Evolutionary conservation across 1,284 basidiomycete species (phyloP).

Genomic region (Cystobasidium slooffiae): DNA sequence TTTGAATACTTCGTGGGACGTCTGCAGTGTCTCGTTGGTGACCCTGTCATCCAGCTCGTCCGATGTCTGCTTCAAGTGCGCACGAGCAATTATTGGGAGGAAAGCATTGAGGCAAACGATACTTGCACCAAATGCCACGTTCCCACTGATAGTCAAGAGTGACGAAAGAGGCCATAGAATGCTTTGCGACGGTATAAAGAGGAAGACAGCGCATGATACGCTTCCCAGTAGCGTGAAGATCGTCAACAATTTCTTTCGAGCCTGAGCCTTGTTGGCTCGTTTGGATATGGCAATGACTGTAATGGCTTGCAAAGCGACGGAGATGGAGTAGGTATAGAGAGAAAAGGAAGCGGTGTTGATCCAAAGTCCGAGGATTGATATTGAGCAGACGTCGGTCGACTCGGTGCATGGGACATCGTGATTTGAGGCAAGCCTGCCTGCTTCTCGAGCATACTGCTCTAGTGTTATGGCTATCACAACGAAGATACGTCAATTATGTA

Average conservation of each 20-base stretch:
- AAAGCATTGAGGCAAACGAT: slow-evolving; percentile 88
- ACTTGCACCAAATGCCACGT: slow-evolving; percentile 79
- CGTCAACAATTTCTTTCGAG: slow-evolving; percentile 76
- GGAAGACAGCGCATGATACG: slow-evolving; percentile 68
- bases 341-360: slow-evolving; percentile 50
- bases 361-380: slow-evolving; percentile 43
- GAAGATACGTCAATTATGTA: neutral
- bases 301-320: slow-evolving; percentile 82
- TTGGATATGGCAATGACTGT: slow-evolving; percentile 88
- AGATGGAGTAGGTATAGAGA: slow-evolving; percentile 66
- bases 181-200: slow-evolving; percentile 71
- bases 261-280: slow-evolving; percentile 82
- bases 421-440: slow-evolving; percentile 44
- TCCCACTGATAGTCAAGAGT: slow-evolving; percentile 71
- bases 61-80: neutral
- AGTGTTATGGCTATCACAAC: slow-evolving; percentile 36
- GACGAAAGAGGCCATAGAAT: slow-evolving; percentile 69
- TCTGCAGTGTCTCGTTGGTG: no score
- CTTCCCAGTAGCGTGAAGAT: slow-evolving; percentile 74
- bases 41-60: neutral
- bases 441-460: slow-evolving; percentile 46
- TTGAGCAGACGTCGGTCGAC: slow-evolving; percentile 44
- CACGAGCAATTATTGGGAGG: slow-evolving; percentile 72
- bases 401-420: slow-evolving; percentile 29
- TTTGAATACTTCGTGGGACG: neutral